These are phyloP conservation scores for Tylopilus rubrobrunneus DNA, from an alignment of 768 basidiomycete genomes.

Conservation along the genomic window DNA sequence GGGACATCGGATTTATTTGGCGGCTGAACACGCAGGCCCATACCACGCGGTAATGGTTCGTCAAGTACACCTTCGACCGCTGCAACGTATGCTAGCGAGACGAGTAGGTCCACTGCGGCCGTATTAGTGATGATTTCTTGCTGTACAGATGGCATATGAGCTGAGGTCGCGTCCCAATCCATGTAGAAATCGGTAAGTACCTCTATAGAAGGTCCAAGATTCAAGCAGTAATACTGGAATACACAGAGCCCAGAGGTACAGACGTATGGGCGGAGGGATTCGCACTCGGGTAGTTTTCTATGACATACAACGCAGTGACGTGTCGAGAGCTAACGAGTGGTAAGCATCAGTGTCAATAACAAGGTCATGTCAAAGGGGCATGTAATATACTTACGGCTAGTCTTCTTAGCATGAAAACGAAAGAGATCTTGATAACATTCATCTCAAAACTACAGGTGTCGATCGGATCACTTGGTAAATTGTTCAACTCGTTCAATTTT, in stretches of 20 bases:
- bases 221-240: conserved; percentile 65
- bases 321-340: conserved; percentile 49
- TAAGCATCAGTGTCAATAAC: background rate
- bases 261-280: conserved; percentile 70
- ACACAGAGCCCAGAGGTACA: conserved; percentile 62
- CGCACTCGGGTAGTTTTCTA: conserved; percentile 48
- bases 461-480: conserved; percentile 55
- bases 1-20: background rate
- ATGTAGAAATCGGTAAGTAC: conserved; percentile 29
- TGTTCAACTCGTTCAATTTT: conserved; percentile 35
- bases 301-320: conserved; percentile 74
- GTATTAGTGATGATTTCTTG: conserved; percentile 69
- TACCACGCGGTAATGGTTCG: conserved; percentile 57
- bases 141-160: conserved; percentile 27
- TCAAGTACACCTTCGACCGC: conserved; percentile 51
- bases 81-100: conserved; percentile 57
- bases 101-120: conserved; percentile 61
- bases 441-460: conserved; percentile 32
- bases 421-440: conserved; percentile 61
- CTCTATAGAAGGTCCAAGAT: conserved; percentile 65
- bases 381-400: conserved; percentile 42
- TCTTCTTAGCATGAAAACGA: conserved; percentile 61
- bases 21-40: conserved; percentile 52
- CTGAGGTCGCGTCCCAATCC: background rate
- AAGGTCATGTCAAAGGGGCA: background rate